Percentiles rank a stretch among this genome's conserved stretches.
These are phyloP conservation scores for Oryza glaberrima DNA, from an alignment of 176 grass and related monocot species.

Conservation along the genomic window DNA sequence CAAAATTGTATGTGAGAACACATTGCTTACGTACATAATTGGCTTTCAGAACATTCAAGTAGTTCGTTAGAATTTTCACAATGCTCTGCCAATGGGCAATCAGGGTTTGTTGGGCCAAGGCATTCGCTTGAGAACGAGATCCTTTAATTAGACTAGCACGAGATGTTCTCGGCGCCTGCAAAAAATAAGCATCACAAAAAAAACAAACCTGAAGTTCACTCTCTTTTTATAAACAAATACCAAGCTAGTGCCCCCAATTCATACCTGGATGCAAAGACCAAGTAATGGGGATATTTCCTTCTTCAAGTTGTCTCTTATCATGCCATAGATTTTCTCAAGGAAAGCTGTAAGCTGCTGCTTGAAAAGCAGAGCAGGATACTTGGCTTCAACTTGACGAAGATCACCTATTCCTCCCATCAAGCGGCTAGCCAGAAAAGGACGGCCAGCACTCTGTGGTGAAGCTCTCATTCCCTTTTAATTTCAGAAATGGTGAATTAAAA, in stretches of 20 bases:
- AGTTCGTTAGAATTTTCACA: slow-evolving; percentile 88
- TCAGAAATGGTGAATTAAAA: slow-evolving; percentile 39
- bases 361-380: slow-evolving; percentile 99
- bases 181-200: slow-evolving; percentile 32
- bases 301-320: slow-evolving; percentile 98
- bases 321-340: slow-evolving; percentile 97
- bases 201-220: slow-evolving; percentile 18
- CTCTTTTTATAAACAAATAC: background rate
- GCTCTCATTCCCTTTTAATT: slow-evolving; percentile 75
- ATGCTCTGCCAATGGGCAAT: slow-evolving; percentile 99
- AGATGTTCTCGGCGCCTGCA: slow-evolving; percentile 95
- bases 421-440: slow-evolving; percentile 74
- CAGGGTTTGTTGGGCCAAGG: slow-evolving; percentile 89
- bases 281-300: slow-evolving; percentile 98
- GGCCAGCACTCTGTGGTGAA: slow-evolving; percentile 80
- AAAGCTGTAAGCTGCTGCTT: slow-evolving; percentile 99
- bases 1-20: slow-evolving; percentile 20
- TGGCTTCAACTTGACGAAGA: slow-evolving; percentile 96
- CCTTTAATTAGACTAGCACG: slow-evolving; percentile 97
- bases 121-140: slow-evolving; percentile 94
- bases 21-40: slow-evolving; percentile 77
- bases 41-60: slow-evolving; percentile 86
- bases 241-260: slow-evolving; percentile 1
- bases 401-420: slow-evolving; percentile 77
- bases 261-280: slow-evolving; percentile 96